Percentiles rank a stretch among this genome's conserved stretches.
Conservation (phyloP, 768 basidiomycete species). For the Lactarius akahatsu region DNA sequence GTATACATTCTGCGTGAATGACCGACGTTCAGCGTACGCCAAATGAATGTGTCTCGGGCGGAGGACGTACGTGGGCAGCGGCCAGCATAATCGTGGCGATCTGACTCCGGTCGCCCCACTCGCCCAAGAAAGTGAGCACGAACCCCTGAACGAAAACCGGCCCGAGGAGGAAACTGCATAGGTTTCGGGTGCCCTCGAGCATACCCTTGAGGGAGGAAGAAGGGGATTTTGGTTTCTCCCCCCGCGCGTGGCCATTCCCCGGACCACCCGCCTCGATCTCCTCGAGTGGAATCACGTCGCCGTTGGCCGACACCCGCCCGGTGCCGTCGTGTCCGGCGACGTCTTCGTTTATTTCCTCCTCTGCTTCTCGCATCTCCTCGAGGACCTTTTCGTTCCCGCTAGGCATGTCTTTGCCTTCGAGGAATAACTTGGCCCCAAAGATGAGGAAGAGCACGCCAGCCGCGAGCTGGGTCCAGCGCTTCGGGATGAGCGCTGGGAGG, state of each 20-base stretch:
- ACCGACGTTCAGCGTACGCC: conserved; percentile 19
- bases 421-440: conserved; percentile 87
- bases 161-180: conserved; percentile 77
- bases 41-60: conserved; percentile 35
- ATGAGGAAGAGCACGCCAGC: conserved; percentile 85
- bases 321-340: conserved; percentile 53
- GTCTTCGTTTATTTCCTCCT: conserved; percentile 90
- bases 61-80: conserved; percentile 74
- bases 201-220: conserved; percentile 33
- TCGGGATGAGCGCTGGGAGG: conserved; percentile 80
- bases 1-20: conserved; percentile 72
- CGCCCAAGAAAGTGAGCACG: conserved; percentile 93
- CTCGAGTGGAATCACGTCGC: conserved; percentile 61
- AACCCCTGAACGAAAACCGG: conserved; percentile 97
- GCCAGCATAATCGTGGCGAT: conserved; percentile 95
- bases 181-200: conserved; percentile 73
- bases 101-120: conserved; percentile 98
- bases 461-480: conserved; percentile 47
- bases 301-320: conserved; percentile 35
- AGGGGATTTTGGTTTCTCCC: conserved; percentile 26
- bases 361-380: conserved; percentile 96
- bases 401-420: conserved; percentile 81
- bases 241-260: conserved; percentile 25
- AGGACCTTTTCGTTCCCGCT: conserved; percentile 75
- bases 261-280: conserved; percentile 70